Evolutionary conservation across 2,329 filamentous ascomycete species (phyloP), one percentile per base, ranked within the genome.

Genomic region (Trichoderma sp.): DNA sequence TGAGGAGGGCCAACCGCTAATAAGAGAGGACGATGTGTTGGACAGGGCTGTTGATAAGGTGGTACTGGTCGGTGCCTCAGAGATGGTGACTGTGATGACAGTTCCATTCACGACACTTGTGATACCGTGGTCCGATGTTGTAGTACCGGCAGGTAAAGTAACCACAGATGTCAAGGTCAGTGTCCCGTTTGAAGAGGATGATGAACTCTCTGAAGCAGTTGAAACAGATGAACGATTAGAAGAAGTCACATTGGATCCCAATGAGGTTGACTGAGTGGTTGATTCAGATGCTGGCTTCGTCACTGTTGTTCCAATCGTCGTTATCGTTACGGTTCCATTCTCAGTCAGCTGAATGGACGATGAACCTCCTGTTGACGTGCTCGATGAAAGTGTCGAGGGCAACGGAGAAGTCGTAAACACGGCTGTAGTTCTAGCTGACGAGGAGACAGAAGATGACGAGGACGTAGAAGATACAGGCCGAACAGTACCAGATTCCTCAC

Each of bases 61-160:
- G 11, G 67, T 35, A 45, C 38, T 27, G 16, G 60, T 31, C n/a
- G 21, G 45, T 50, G 60, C 62, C 33, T 62, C 74, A 71, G 62
- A 63, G n/a, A 27, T 53, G 56, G 67, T 66, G 31, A 38, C 50
- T n/a, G 50, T 24, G n/a, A 65, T 59, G 56, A 64, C 64, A 69
- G 69, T 76, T 56, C 75, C 75, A 35, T 69, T 75, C 24, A 75
- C 60, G n/a, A 38, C 31, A 6, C 62, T 67, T n/a, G 71, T 74
- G 63, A 45, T 21, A 75, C 64, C 38, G 2, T 63, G 63, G 16
- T n/a, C 53, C n/a, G 50, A 62, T 29, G 53, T 27, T 35, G 64
- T 41, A 56, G 53, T 68, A 63, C 64, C 38, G 11, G 50, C 24
- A 53, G 64, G 14, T 27, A 12, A 31, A 7, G 64, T 75, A 69